Evolutionary conservation across 1,284 basidiomycete genomes (phyloP).

Genomic region (Xerocomus cyaneibrunnescens): DNA sequence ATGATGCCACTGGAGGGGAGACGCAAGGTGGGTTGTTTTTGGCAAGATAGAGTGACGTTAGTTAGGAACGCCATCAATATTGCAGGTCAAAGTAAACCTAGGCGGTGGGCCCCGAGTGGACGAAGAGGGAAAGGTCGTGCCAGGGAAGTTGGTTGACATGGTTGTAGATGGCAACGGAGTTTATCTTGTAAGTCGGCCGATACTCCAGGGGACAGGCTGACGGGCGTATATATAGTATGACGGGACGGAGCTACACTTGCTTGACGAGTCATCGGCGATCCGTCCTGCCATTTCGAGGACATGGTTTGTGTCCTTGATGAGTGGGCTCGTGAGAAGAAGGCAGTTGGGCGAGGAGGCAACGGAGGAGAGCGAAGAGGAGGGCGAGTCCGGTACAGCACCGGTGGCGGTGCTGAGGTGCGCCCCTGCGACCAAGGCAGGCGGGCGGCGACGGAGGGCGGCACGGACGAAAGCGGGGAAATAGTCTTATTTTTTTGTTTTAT

Average conservation of each 20-base stretch:
- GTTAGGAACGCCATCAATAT: slow-evolving; percentile 3
- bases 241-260: slow-evolving; percentile 49
- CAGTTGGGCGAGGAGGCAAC: not conserved
- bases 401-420: slow-evolving; percentile 27
- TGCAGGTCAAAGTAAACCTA: slow-evolving; percentile 67
- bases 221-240: slow-evolving; percentile 40
- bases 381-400: slow-evolving; percentile 34
- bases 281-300: slow-evolving; percentile 49
- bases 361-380: slow-evolving; percentile 22
- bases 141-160: slow-evolving; percentile 65
- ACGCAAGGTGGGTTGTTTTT: slow-evolving; percentile 54
- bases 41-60: not conserved
- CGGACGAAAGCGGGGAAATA: slow-evolving; percentile 35
- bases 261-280: slow-evolving; percentile 49
- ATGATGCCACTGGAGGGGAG: slow-evolving; percentile 57
- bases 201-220: slow-evolving; percentile 14
- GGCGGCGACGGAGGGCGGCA: slow-evolving; percentile 56
- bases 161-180: slow-evolving; percentile 72
- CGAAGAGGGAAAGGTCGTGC: slow-evolving; percentile 52
- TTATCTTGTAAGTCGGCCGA: slow-evolving; percentile 58
- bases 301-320: slow-evolving; percentile 49
- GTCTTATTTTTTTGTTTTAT: not conserved
- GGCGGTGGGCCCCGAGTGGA: slow-evolving; percentile 53
- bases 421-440: slow-evolving; percentile 52
- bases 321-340: slow-evolving; percentile 29